Percentiles rank a stretch among this genome's conserved stretches.
These are phyloP conservation scores for Rutstroemia sydowiana DNA, from an alignment of 2,329 filamentous ascomycete genomes.

Conservation along the genomic window DNA sequence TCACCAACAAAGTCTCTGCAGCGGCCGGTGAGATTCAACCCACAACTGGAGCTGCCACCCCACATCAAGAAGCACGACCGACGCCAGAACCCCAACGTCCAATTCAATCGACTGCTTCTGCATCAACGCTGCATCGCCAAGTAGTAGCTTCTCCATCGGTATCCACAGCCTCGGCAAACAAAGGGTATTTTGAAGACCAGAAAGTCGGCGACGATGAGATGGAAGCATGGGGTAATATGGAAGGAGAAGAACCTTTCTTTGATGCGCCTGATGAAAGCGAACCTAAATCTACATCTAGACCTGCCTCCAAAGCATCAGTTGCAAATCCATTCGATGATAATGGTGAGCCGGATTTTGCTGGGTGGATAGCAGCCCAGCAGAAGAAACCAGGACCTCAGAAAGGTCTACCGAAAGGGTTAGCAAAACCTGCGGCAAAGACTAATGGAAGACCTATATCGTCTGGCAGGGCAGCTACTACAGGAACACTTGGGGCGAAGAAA, in stretches of 20 bases:
- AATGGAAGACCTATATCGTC: conserved; percentile 27
- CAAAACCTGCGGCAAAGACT: conserved; percentile 44
- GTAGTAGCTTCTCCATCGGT: conserved; percentile 46
- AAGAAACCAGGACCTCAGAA: conserved; percentile 53
- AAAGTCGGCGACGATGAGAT: conserved; percentile 55
- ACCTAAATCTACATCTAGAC: conserved; percentile 15
- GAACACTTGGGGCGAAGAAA: conserved; percentile 29
- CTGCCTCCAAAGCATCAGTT: conserved; percentile 23
- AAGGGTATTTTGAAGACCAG: conserved; percentile 48
- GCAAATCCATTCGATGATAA: conserved; percentile 66
- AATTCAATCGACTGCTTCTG: conserved; percentile 39
- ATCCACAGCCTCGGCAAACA: conserved; percentile 39
- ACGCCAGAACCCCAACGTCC: conserved; percentile 34
- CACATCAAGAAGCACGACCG: conserved; percentile 38
- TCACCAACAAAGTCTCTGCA: conserved; percentile 85
- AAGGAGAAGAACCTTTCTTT: conserved; percentile 44
- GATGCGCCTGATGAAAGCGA: conserved; percentile 22
- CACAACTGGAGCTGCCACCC: conserved; percentile 37
- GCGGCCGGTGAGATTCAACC: conserved; percentile 79
- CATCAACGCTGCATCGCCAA: conserved; percentile 54
- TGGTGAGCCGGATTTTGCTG: conserved; percentile 89
- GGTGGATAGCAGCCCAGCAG: conserved; percentile 84
- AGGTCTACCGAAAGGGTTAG: conserved; percentile 74
- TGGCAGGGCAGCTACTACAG: conserved; percentile 33
- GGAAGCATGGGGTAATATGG: conserved; percentile 65